Evolutionary conservation across 345 rosid genomes (phyloP).

Genomic region (Rhodomyrtus tomentosa): DNA sequence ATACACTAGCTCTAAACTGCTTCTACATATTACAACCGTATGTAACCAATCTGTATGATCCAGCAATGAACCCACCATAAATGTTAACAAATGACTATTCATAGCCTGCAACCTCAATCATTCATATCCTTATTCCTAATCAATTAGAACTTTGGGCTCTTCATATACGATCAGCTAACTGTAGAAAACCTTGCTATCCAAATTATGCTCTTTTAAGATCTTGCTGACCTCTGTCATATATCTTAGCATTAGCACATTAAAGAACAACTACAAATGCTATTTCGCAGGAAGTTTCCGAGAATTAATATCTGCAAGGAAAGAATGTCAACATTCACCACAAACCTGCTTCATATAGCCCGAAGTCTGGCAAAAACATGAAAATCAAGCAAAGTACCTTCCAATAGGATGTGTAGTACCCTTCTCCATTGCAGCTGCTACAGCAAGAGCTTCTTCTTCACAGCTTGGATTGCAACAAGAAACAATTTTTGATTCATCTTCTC

Average conservation of each 20-base stretch:
- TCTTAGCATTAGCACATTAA: not conserved
- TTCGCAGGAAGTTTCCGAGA: not conserved
- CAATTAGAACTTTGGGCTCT: not conserved
- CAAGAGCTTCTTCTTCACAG: slow-evolving; percentile 97
- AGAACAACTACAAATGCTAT: not conserved
- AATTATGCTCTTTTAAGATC: not conserved
- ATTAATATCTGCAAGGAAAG: not conserved
- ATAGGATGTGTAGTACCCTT: slow-evolving; percentile 99
- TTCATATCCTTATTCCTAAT: not conserved
- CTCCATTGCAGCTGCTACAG: slow-evolving; percentile 99
- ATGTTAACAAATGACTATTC: not conserved
- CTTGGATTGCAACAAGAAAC: slow-evolving; percentile 63
- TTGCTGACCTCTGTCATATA: not conserved
- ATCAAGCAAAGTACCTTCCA: slow-evolving; percentile 56
- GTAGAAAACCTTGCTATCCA: not conserved
- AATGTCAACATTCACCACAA: not conserved
- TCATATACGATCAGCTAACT: not conserved
- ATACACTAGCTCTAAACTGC: not conserved
- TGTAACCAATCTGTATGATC: not conserved
- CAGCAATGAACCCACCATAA: not conserved
- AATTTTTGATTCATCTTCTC: slow-evolving; percentile 12
- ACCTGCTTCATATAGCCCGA: not conserved
- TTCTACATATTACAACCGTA: not conserved
- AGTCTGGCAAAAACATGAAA: not conserved
- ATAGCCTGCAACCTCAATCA: not conserved